phyloP scores from a whole-genome alignment of 129 eudicot genomes.

The Flaveria trinervia region DNA sequence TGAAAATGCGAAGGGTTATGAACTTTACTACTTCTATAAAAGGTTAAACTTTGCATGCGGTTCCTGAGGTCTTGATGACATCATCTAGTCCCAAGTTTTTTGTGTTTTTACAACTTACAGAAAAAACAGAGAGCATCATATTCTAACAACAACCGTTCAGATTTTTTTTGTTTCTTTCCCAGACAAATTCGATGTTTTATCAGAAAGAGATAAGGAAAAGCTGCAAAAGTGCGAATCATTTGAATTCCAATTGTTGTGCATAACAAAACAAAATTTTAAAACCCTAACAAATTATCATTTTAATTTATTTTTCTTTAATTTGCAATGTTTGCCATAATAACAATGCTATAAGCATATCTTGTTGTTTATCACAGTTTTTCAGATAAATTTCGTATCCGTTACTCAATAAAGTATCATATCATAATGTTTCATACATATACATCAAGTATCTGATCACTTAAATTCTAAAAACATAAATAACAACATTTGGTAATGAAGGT shows the following conservation, averaged over 20 bases:
- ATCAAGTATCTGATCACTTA: not conserved
- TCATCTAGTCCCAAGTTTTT: too few species aligned
- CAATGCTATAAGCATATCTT: too few species aligned
- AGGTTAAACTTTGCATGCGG: too few species aligned
- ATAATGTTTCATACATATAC: not conserved
- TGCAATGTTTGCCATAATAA: too few species aligned
- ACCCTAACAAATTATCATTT: slow-evolving; percentile 5
- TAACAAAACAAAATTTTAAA: not conserved
- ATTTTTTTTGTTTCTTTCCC: slow-evolving; percentile 10
- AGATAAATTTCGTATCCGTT: too few species aligned
- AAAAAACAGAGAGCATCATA: too few species aligned
- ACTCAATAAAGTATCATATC: not conserved
- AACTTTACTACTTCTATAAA: too few species aligned
- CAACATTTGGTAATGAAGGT: not conserved
- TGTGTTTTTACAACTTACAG: too few species aligned
- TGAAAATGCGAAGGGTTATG: too few species aligned
- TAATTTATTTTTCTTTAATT: too few species aligned
- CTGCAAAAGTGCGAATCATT: slow-evolving; percentile 30
- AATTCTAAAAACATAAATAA: not conserved
- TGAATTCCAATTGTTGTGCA: slow-evolving; percentile 22
- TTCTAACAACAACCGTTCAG: slow-evolving; percentile 10
- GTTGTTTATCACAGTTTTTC: not conserved
- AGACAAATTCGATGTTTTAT: slow-evolving; percentile 22
- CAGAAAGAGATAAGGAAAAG: slow-evolving; percentile 29
- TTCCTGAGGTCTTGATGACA: too few species aligned